Percentiles rank a stretch among this genome's conserved stretches.
Evolutionary conservation across 2,329 filamentous ascomycete genomes (phyloP).

Genomic region (Fusarium falciforme): DNA sequence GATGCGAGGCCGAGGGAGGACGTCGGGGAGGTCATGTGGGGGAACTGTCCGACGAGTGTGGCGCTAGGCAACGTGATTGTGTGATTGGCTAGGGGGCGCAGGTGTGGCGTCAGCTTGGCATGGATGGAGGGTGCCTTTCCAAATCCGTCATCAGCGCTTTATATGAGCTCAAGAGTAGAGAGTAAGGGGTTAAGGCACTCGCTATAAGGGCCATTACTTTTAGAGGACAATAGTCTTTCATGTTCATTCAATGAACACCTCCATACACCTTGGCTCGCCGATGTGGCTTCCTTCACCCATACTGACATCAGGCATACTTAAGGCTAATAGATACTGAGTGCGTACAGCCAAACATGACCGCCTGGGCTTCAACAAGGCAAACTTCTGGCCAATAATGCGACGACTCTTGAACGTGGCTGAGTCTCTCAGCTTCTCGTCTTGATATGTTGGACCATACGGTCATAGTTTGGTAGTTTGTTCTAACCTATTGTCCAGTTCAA

Average conservation of each 20-base stretch:
- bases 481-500: neutral
- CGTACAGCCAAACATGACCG: neutral
- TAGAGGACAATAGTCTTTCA: neutral
- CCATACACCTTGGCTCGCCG: neutral
- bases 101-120: constrained; percentile 35
- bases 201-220: neutral
- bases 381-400: neutral
- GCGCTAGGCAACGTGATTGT: constrained; percentile 30
- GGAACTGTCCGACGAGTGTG: constrained; percentile 23
- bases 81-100: constrained; percentile 34
- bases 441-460: neutral
- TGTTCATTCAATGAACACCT: neutral
- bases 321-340: neutral
- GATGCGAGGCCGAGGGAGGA: constrained; percentile 35
- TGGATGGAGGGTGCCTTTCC: neutral
- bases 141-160: neutral
- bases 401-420: neutral
- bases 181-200: neutral
- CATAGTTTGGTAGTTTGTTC: neutral
- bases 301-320: neutral
- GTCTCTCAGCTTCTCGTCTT: neutral
- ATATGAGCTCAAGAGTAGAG: neutral
- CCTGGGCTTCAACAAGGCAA: neutral
- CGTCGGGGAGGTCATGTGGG: constrained; percentile 40
- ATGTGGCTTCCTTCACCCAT: neutral